Evolutionary conservation across 2,329 filamentous ascomycete species (phyloP), one percentile per base, ranked within the genome.

Genomic region (Pseudogymnoascus sp.): DNA sequence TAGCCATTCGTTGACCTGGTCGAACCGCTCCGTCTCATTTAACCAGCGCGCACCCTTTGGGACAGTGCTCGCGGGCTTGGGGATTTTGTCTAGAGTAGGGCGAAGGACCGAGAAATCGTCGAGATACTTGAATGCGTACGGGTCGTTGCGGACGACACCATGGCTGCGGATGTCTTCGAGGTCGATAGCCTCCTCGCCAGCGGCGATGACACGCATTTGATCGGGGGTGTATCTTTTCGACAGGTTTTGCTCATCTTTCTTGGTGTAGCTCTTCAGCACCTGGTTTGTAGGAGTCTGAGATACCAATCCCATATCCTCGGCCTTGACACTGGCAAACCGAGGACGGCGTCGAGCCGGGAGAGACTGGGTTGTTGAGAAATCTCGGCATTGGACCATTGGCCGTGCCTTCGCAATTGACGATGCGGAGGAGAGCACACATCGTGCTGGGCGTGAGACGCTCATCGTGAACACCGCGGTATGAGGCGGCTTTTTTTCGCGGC

Each of bases 91-190:
- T 65, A 94, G 83, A 59, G 90, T 80, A 61, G 91, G 90, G 71
- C 91, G 84, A 66, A 93, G 82, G 63, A 83, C 82, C 64, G 88
- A 84, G 71, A 96, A 89, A 74, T 96, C 91, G 73, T 97, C 92
- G 62, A 93, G 77, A 74, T 96, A 94, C 65, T 84, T 80, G 59
- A 92, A 78, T 61, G 80, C 80, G 79, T 90, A 89, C 7, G 86
- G 82, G 72, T 96, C 92, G 62, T 78, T 81, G 65, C 91, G 86
- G 68, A 90, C 75, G 45, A 84, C 81, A 67, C 87, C 90, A 76
- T 94, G 89, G 35, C 84, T 80, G 43, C 87, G 80, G 72, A 97
- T 73, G 74, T 97, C 91, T 67, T 85, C 80, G 8, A 87, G 78
- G 71, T 89, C 82, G 73, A 97, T 86, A 67, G 89, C 85, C 65